Base-by-base conservation (phyloP, 192 early-diverging fungal genomes). In the Haplosporangium gracile region DNA sequence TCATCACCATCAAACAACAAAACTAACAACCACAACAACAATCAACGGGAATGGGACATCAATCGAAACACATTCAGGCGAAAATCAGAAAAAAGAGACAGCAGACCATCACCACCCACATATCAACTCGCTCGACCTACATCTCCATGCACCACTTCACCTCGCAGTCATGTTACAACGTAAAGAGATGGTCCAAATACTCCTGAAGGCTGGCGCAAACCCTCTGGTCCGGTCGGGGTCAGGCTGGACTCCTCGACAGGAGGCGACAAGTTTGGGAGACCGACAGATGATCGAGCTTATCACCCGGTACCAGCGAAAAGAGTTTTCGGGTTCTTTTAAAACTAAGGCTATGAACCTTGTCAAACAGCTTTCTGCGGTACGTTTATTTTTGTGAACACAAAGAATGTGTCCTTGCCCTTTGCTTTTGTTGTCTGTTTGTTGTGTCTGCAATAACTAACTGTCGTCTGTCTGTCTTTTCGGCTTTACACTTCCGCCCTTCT, bases 151-250 rank as follows among this genome's bases (percentile, higher is more conserved):
- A 0, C 84, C 84, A 2, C 47, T 86, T 18, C 84, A 86, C 72
- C 84, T 86, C 15, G 84, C 84, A 20, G 79, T 86, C n/a, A 86
- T 86, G 84, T 76, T 86, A 8, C 74, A 78, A 18, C 84, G 84
- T 38, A 86, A 81, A 49, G 84, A 86, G 1, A 75, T 79, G 38
- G 79, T 86, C 51, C 5, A 11, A 3, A 42, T 86, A 29, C 76
- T 86, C 1, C 72, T 86, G 15, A 60, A 86, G 7, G 84, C 84
- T 0, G 84, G 84, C 10, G 84, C 84, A 7, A 86, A 86, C 68
- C 84, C 84, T 5, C 16, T 86, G 60, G 75, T 55, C 42, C 84
- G 84, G n/a, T 86, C 84, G 4, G 84, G 84, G 1, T 77, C 84
- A 24, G 84, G 84, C 0, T 86, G 84, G 84, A 86, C 84, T 0